Conservation (phyloP, 2,329 filamentous ascomycete genomes). For the Neoarthrinium moseri region DNA sequence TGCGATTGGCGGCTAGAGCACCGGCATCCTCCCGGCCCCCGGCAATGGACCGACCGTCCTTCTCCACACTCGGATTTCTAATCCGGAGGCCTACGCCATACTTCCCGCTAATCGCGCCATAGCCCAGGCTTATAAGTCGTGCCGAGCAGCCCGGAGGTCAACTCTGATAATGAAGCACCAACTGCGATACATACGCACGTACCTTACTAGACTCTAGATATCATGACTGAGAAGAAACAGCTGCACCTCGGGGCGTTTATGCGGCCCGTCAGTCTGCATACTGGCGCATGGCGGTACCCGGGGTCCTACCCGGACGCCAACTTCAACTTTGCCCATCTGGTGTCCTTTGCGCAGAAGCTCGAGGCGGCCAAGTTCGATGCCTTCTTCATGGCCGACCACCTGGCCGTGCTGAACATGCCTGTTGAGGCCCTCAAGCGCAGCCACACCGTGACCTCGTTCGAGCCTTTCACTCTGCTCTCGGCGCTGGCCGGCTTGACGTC, state of each 20-base stretch:
- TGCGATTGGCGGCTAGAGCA: too few relatives aligned
- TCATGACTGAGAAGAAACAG: constrained; percentile 28
- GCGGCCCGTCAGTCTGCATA: constrained; percentile 55
- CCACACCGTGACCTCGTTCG: constrained; percentile 57
- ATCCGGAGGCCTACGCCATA: constrained; percentile 16
- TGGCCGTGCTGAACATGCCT: constrained; percentile 56
- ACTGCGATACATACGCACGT: neutral
- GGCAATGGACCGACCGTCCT: too few relatives aligned
- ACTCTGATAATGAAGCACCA: neutral
- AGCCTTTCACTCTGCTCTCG: constrained; percentile 52
- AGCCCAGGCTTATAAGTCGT: constrained; percentile 10
- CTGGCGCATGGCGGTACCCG: constrained; percentile 56
- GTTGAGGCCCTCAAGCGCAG: constrained; percentile 55
- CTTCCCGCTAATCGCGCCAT: constrained; percentile 21
- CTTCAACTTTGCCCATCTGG: constrained; percentile 54
- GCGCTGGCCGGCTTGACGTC: constrained; percentile 47
- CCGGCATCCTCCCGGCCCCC: too few relatives aligned
- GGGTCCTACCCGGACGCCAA: constrained; percentile 55
- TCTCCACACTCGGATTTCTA: constrained; percentile 5
- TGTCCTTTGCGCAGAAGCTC: constrained; percentile 51
- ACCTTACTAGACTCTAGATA: neutral
- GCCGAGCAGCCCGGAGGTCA: constrained; percentile 5
- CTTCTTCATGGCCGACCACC: constrained; percentile 56
- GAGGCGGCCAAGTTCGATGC: constrained; percentile 55
- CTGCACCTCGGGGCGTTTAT: constrained; percentile 59